Percentiles rank a stretch among this genome's conserved stretches.
These are phyloP conservation scores for Epichloe scottii DNA, from an alignment of 2,329 filamentous ascomycete genomes.

Conservation along the genomic window DNA sequence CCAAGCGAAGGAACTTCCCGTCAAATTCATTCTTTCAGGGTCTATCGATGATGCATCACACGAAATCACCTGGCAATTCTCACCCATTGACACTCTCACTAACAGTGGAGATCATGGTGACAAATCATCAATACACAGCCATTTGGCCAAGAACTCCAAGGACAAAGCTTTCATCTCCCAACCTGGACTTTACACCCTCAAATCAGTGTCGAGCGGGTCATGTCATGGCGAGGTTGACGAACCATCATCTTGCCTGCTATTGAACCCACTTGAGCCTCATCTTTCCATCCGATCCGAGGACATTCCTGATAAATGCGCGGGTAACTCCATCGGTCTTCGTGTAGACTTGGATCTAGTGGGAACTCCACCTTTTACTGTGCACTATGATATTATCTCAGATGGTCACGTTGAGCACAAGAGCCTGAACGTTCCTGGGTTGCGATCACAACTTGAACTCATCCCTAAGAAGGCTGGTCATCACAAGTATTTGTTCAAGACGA, in stretches of 20 bases:
- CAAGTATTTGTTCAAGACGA: constrained; percentile 69
- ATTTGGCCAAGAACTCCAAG: constrained; percentile 46
- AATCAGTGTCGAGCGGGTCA: constrained; percentile 63
- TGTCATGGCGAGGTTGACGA: constrained; percentile 85
- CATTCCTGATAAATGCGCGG: constrained; percentile 89
- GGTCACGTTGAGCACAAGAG: constrained; percentile 41
- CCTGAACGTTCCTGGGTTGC: constrained; percentile 53
- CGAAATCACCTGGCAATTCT: constrained; percentile 71
- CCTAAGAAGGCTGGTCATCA: constrained; percentile 75
- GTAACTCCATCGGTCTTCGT: constrained; percentile 79
- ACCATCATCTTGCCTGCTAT: constrained; percentile 81
- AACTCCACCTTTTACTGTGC: constrained; percentile 78
- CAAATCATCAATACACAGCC: constrained; percentile 42
- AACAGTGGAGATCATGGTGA: constrained; percentile 58
- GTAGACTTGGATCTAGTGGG: constrained; percentile 85
- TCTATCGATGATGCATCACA: constrained; percentile 51
- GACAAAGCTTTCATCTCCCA: constrained; percentile 58
- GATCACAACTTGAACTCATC: constrained; percentile 73
- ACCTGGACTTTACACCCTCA: constrained; percentile 77
- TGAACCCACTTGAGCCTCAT: constrained; percentile 82
- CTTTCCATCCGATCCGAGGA: constrained; percentile 63
- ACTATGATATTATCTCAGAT: constrained; percentile 59
- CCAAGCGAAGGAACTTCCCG: constrained; percentile 51
- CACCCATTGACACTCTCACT: constrained; percentile 55
- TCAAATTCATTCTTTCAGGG: constrained; percentile 55